Evolutionary conservation across 805 yeast species (phyloP), one percentile per base, ranked within the genome.

Genomic region (Candida lessepsii): DNA sequence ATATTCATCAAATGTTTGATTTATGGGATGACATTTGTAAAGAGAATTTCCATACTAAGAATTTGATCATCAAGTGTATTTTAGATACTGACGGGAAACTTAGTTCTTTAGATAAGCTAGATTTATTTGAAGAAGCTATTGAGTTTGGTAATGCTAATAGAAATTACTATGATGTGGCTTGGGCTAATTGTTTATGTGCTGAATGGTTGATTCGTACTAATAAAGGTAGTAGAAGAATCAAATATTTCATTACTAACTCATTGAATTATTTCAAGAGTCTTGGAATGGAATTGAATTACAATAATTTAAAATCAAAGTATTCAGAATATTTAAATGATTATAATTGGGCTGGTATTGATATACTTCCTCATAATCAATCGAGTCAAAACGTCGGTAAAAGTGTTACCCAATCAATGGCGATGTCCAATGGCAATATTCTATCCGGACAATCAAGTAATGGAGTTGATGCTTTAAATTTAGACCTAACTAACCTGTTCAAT

Each of bases 41-140:
- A 2, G 43, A 53, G 3, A 56, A 59, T 20, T 74, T 73, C 48
- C 56, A 57, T 6, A 48, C 71, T n/a, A 72, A 70, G 48, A 53
- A 53, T 36, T 39, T 60, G 28, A 42, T 65, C 5, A 45, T 73
- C 13, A 51, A 58, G 26, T 76, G 76, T 2, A 47, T 54, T 18
- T 31, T 46, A 11, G 49, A 40, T 18, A 42, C 54, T 7, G 49
- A 52, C 2, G 48, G 50, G 4, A 44, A 42, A 2, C 26, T 24
- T 0, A 17, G 24, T 1, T 50, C 67, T 4, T 48, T 76, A 15
- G 67, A 60, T 16, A 57, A 66, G 3, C 49, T 76, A 7, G 80
- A 75, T 42, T 45, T 56, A 13, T 76, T 67, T 48, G 76, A 73
- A 38, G 66, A 59, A 17, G 71, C 78, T 0, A 59, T 73, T n/a